Evolutionary conservation across 2,329 filamentous ascomycete genomes (phyloP).

Genomic region (Rutstroemia sp.): DNA sequence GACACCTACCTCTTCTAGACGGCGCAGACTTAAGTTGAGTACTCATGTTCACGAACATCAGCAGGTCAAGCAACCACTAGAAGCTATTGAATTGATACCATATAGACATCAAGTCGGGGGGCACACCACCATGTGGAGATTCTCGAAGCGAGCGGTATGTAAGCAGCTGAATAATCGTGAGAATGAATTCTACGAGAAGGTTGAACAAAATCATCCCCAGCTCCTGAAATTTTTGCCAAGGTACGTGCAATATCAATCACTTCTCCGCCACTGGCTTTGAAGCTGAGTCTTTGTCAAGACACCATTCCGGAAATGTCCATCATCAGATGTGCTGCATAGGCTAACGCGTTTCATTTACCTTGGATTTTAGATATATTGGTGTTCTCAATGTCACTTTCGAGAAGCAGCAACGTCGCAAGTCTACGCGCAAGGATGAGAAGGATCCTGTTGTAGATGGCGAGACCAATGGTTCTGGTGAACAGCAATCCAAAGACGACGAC

Average conservation of each 20-base stretch:
- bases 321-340: conserved; percentile 1
- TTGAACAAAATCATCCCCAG: conserved; percentile 85
- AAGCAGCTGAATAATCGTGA: conserved; percentile 97
- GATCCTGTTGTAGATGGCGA: conserved; percentile 18
- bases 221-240: conserved; percentile 86
- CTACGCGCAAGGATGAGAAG: conserved; percentile 45
- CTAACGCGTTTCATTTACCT: conserved; percentile 22
- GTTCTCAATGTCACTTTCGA: conserved; percentile 95
- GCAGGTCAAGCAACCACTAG: conserved; percentile 49
- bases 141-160: conserved; percentile 90
- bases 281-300: conserved; percentile 23
- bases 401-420: conserved; percentile 65
- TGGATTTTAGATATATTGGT: conserved; percentile 71
- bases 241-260: conserved; percentile 36
- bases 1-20: conserved; percentile 27
- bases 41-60: conserved; percentile 45
- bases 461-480: conserved; percentile 9
- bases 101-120: conserved; percentile 97
- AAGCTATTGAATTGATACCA: conserved; percentile 91
- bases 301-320: conserved; percentile 5
- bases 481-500: conserved; percentile 14
- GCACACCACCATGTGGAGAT: conserved; percentile 92
- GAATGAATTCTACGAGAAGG: conserved; percentile 97
- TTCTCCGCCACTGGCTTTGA: conserved; percentile 25
- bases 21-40: conserved; percentile 33